A percentile compares a stretch with the other conserved stretches of the same genome.
Conservation (phyloP, 2,329 filamentous ascomycete species). For the Myriosclerotinia duriaeana region DNA sequence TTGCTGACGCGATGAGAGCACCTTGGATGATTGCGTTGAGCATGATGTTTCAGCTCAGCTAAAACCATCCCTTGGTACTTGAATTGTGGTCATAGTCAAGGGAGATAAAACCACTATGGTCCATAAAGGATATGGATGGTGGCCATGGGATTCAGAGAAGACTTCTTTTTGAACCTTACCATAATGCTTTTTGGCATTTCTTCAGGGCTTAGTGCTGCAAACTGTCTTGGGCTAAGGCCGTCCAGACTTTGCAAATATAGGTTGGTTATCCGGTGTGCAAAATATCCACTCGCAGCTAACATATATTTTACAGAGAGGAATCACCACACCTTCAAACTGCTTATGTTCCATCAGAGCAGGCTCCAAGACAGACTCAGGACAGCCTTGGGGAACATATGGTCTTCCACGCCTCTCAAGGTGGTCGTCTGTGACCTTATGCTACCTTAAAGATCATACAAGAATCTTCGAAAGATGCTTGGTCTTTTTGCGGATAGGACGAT, state of each 20-base stretch:
- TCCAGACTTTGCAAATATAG: background rate
- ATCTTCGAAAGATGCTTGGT: slow-evolving; percentile 1
- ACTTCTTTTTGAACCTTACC: background rate
- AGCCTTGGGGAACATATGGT: too few species aligned
- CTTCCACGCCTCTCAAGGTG: background rate
- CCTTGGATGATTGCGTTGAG: too few species aligned
- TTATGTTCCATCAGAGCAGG: too few species aligned
- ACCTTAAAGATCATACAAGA: background rate
- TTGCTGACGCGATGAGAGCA: too few species aligned
- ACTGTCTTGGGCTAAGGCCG: too few species aligned
- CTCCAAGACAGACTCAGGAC: too few species aligned
- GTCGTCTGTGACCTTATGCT: background rate
- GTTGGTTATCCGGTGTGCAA: too few species aligned
- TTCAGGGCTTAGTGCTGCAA: background rate
- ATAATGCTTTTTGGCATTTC: background rate
- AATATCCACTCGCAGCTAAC: too few species aligned
- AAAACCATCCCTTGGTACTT: background rate
- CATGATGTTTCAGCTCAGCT: background rate
- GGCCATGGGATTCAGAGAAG: background rate
- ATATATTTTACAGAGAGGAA: too few species aligned
- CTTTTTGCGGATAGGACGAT: background rate
- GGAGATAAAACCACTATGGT: background rate
- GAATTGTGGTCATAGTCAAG: background rate
- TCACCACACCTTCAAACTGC: too few species aligned
- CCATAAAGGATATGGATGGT: background rate